Base-by-base conservation (phyloP, 129 eudicot species). In the Ambrosia trifida region DNA sequence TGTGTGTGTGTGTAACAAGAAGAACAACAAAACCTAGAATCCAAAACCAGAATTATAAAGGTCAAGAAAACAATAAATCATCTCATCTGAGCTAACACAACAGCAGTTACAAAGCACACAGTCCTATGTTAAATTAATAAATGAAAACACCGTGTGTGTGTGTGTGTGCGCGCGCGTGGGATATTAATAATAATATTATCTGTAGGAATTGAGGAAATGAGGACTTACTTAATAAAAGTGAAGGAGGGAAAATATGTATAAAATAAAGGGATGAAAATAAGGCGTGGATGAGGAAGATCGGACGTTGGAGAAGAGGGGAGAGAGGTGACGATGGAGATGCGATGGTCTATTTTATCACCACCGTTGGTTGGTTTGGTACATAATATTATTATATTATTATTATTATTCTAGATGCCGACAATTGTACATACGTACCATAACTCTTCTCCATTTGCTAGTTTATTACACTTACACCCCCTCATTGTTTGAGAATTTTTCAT, bases 311-410 rank as follows among this genome's bases (percentile, higher is more conserved):
- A 88, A 57, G 64, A 28, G 38, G 8, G 36, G 64, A 57, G 38
- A 28, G 64, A 58, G 64, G 81, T 73, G 78, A 87, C 84, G 95
- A 83, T 76, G 88, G 84, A 82, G 89, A 86, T 89, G 82, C 71
- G 78, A 75, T 71, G 79, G 47, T 77, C 33, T 68, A 74, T 58
- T 67, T 69, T 86, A 85, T 85, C 91, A 72, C 46, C 89, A 83
- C 90, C 95, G 91, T 85, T 81, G 82, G 86, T 88, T 76, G 76
- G 75, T 57, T 24, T 24, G 28, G 28, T 24, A 24, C 28, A 24
- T 24, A 24, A 0, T 24, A 24, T 24, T 24, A 24, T 24, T 24
- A 0, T 24, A 24, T 24, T 24, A 24, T 24, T 24, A 24, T 24
- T 24, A 24, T 24, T 24, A 24, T 24, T 24, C 28, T 24, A 24